These are phyloP conservation scores for Tricholoma sp. DNA, from an alignment of 768 basidiomycete genomes.

Conservation along the genomic window DNA sequence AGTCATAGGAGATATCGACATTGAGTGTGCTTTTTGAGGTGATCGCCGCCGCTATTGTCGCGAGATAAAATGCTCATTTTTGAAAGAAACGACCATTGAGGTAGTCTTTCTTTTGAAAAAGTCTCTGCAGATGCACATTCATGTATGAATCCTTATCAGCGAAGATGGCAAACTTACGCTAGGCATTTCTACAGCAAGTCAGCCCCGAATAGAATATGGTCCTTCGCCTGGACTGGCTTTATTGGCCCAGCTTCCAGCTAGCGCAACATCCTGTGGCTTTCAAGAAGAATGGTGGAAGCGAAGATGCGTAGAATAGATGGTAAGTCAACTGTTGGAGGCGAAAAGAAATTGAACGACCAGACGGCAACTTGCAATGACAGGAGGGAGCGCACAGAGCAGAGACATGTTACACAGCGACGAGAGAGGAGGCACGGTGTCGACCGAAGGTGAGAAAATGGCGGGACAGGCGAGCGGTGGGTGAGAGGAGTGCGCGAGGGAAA, in stretches of 20 bases:
- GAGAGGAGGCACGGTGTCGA: too few relatives aligned
- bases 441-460: too few relatives aligned
- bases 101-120: conserved; percentile 96
- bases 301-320: conserved; percentile 17
- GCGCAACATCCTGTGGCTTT: conserved; percentile 67
- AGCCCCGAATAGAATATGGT: conserved; percentile 58
- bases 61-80: conserved; percentile 90
- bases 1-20: conserved; percentile 60
- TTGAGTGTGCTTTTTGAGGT: conserved; percentile 38
- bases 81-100: conserved; percentile 86
- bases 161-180: conserved; percentile 39
- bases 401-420: too few relatives aligned
- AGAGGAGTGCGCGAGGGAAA: too few relatives aligned
- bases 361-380: too few relatives aligned
- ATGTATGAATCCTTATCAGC: conserved; percentile 1
- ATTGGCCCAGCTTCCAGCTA: conserved; percentile 87
- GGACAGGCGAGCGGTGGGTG: too few relatives aligned
- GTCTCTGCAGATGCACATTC: conserved; percentile 33
- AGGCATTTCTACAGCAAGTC: conserved; percentile 90
- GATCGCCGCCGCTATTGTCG: conserved; percentile 61
- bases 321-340: conserved; percentile 68
- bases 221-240: conserved; percentile 69
- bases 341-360: too few relatives aligned
- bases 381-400: too few relatives aligned
- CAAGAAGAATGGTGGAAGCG: conserved; percentile 55